A percentile compares a stretch with the other conserved stretches of the same genome.
These are phyloP conservation scores for Aspergillus sojae DNA, from an alignment of 2,329 filamentous ascomycete species.

Conservation along the genomic window DNA sequence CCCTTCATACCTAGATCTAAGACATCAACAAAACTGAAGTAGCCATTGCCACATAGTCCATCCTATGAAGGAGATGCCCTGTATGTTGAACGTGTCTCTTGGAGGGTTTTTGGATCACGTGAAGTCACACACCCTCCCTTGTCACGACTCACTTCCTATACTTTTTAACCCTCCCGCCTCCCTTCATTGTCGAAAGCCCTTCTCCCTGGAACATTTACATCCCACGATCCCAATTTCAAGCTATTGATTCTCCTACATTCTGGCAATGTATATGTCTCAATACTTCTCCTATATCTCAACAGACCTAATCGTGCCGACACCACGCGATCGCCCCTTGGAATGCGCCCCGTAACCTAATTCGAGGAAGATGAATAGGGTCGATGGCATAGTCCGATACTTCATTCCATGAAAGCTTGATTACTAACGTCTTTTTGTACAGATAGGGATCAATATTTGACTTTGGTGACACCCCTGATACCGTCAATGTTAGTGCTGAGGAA, in stretches of 20 bases:
- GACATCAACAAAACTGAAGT: background rate
- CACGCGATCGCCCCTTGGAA: constrained; percentile 1
- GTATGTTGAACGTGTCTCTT: background rate
- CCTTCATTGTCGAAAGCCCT: constrained; percentile 3
- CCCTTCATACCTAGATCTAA: constrained; percentile 3
- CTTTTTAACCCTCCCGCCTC: constrained; percentile 7
- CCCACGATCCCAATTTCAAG: background rate
- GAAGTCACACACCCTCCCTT: background rate
- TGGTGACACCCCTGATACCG: background rate
- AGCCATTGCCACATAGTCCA: background rate
- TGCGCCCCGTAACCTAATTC: constrained; percentile 4
- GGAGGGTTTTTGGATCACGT: constrained; percentile 13
- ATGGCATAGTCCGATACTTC: background rate
- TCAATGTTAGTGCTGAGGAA: background rate
- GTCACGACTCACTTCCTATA: background rate
- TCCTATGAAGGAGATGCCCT: background rate
- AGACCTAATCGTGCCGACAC: background rate
- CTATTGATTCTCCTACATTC: constrained; percentile 12
- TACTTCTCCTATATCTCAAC: background rate
- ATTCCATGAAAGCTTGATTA: background rate
- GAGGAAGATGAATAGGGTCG: background rate
- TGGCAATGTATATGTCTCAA: background rate
- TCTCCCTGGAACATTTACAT: constrained; percentile 10
- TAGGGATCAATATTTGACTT: background rate
- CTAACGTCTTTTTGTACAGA: background rate